Evolutionary conservation across 345 rosid genomes (phyloP).

Genomic region (Populus alba): DNA sequence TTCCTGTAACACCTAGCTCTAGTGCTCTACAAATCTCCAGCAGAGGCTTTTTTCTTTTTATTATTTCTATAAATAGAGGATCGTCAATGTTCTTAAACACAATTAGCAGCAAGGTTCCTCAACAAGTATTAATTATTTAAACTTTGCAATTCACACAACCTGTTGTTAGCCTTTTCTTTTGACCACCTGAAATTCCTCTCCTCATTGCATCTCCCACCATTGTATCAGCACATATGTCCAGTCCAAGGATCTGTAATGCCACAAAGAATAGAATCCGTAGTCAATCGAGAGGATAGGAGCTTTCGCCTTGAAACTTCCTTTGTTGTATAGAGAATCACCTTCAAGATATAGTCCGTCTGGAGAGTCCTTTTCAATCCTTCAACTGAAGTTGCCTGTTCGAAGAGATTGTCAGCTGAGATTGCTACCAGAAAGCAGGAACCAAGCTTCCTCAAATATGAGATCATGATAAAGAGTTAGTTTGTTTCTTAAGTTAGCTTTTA

Average conservation of each 20-base stretch:
- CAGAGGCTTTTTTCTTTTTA: neutral
- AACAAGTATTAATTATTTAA: no score
- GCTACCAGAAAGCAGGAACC: neutral
- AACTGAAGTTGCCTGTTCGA: conserved; percentile 44
- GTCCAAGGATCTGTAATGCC: conserved; percentile 54
- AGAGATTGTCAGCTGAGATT: neutral
- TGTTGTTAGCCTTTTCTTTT: conserved; percentile 48
- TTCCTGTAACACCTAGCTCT: neutral
- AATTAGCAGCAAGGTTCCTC: no score
- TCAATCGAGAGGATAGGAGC: neutral
- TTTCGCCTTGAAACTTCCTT: neutral
- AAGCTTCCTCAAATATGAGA: no score
- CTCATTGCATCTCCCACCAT: conserved; percentile 67
- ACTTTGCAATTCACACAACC: conserved; percentile 22
- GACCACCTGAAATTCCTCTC: conserved; percentile 63
- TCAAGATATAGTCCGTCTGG: conserved; percentile 55
- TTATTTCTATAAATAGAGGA: no score
- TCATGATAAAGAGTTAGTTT: no score
- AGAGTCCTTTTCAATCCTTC: conserved; percentile 41
- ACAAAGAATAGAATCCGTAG: neutral
- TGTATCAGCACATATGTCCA: conserved; percentile 63
- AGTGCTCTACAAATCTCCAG: neutral
- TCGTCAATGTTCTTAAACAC: no score
- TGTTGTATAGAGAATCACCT: conserved; percentile 26
- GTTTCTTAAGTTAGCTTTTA: neutral